Percentiles rank a stretch among this genome's conserved stretches.
Conservation (phyloP, 768 basidiomycete genomes). For the Russula ochroleuca region DNA sequence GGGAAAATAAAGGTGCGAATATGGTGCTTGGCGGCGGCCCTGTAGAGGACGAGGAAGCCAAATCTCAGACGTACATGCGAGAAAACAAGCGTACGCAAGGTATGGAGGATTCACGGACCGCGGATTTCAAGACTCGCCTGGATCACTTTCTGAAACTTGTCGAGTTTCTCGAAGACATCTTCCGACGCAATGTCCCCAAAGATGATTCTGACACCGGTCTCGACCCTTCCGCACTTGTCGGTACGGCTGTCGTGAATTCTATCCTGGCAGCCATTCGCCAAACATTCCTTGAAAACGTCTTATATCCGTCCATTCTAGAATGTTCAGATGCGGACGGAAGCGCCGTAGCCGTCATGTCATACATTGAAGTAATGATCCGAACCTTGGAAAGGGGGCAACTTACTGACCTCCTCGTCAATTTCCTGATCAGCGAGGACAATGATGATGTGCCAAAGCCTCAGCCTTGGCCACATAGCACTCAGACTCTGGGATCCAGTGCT, state of each 20-base stretch:
- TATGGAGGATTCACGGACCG: slow-evolving; percentile 68
- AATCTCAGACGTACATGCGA: slow-evolving; percentile 44
- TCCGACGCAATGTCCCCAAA: slow-evolving; percentile 57
- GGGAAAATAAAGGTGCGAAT: slow-evolving; percentile 41
- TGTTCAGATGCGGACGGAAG: slow-evolving; percentile 93
- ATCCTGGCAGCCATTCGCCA: slow-evolving; percentile 78
- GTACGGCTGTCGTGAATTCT: slow-evolving; percentile 75
- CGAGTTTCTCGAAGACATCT: slow-evolving; percentile 87
- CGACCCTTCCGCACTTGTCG: slow-evolving; percentile 63
- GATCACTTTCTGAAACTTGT: slow-evolving; percentile 88
- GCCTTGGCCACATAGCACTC: slow-evolving; percentile 41
- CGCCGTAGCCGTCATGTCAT: slow-evolving; percentile 92
- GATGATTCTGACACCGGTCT: slow-evolving; percentile 40
- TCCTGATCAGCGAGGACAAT: slow-evolving; percentile 82
- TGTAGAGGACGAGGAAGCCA: slow-evolving; percentile 52
- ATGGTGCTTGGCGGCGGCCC: slow-evolving; percentile 73
- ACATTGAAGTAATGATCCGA: slow-evolving; percentile 83
- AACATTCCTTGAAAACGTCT: slow-evolving; percentile 87
- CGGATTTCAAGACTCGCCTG: slow-evolving; percentile 73
- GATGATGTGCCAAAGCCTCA: slow-evolving; percentile 53
- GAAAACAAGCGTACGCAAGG: slow-evolving; percentile 57
- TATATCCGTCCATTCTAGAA: slow-evolving; percentile 90
- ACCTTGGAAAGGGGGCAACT: slow-evolving; percentile 67
- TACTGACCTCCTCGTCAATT: slow-evolving; percentile 66
- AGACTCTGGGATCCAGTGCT: slow-evolving; percentile 38